Conservation (phyloP, 2,329 filamentous ascomycete species). For the Cladorrhinum sp. region DNA sequence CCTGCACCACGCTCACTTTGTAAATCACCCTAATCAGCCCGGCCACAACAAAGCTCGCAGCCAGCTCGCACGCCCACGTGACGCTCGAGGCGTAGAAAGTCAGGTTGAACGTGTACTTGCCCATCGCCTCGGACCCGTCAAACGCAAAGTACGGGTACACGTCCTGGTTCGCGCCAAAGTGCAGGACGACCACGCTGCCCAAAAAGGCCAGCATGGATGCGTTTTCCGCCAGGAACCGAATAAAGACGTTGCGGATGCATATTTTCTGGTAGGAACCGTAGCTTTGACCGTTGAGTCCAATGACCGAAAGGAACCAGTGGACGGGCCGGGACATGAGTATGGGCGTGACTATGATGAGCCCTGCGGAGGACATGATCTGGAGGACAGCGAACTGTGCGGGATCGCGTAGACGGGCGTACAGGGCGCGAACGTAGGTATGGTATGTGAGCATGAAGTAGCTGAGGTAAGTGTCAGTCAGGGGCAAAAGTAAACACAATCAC, state of each 20-base stretch:
- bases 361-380: constrained; percentile 60
- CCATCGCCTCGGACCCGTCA: constrained; percentile 42
- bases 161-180: constrained; percentile 64
- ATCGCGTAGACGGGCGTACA: constrained; percentile 65
- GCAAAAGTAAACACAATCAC: neutral
- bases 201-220: constrained; percentile 67
- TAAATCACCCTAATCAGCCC: constrained; percentile 57
- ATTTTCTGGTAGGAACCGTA: constrained; percentile 65
- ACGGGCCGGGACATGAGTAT: constrained; percentile 59
- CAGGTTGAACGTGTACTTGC: constrained; percentile 57
- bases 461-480: constrained; percentile 16
- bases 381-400: constrained; percentile 64
- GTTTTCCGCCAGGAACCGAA: constrained; percentile 65
- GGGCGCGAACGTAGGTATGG: constrained; percentile 66
- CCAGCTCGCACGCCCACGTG: constrained; percentile 66
- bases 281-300: constrained; percentile 56
- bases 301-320: constrained; percentile 52
- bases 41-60: constrained; percentile 58
- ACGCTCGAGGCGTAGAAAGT: constrained; percentile 62
- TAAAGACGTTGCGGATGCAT: constrained; percentile 63
- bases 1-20: constrained; percentile 59
- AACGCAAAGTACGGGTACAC: constrained; percentile 70
- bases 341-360: constrained; percentile 61
- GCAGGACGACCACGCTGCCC: constrained; percentile 62
- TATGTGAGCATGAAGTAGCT: constrained; percentile 68